Evolutionary conservation across 1,139 yeast species (phyloP), one percentile per base, ranked within the genome.

Genomic region (Yamadazyma sp.): DNA sequence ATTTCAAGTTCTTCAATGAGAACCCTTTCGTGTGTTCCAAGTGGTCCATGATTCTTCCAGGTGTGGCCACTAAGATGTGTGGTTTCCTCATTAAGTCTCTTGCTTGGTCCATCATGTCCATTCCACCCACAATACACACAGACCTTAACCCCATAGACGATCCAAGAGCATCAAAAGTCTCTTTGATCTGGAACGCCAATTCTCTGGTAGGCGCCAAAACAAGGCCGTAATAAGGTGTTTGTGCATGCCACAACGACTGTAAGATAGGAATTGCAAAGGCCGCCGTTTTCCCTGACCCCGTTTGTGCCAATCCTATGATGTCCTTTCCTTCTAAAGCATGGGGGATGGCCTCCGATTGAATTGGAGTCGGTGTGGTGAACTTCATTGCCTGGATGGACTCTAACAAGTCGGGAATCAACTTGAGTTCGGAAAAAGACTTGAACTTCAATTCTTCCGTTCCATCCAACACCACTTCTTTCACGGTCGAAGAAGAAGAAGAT

Each of bases 31-130:
- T 92, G 55, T 88, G 84, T 59, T 92, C 98, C 56, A 92, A 72
- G 68, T 92, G 98, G 62, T 92, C 98, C 81, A 91, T 80, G 43
- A 92, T 73, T 60, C 99, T 77, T 29, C 69, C 69, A 1, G 74
- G 74, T 0, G 99, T 92, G 17, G 98, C 98, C 42, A 92, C 96
- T 40, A 92, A 76, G 34, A 92, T 77, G 56, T 92, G 98, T 2
- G 98, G 98, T 57, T 88, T 89, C 50, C 95, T 77, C 83, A 88
- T 85, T 51, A 92, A 73, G 49, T 94, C 96, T 48, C 95, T 75
- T 0, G 97, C 94, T 63, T 92, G 99, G 54, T 89, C 95, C 94
- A 92, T 88, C 87, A 87, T 87, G 56, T 88, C 96, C 94, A 92
- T 92, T 48, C 99, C 99, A 50, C 98, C 98, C 31, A 92, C 96